Conservation (phyloP, 2,329 filamentous ascomycete genomes). For the Diaporthe batatas region DNA sequence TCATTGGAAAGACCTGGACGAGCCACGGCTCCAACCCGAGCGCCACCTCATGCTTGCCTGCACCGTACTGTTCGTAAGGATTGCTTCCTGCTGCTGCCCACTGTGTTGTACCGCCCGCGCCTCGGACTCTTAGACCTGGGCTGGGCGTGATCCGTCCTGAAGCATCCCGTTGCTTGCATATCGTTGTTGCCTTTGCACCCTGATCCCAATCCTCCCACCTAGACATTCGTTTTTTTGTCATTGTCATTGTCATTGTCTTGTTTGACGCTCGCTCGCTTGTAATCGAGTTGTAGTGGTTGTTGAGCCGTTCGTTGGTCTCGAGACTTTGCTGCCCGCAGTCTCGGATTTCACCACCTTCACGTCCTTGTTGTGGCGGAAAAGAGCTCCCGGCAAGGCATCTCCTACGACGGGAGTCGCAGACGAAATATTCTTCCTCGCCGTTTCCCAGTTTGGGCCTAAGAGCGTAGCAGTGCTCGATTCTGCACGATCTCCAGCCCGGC, state of each 20-base stretch:
- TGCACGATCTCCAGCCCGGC: neutral
- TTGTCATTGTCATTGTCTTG: conserved; percentile 30
- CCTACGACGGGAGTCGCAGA: neutral
- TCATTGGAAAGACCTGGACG: conserved; percentile 16
- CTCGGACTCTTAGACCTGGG: conserved; percentile 26
- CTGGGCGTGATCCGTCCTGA: conserved; percentile 29
- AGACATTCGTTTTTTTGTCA: conserved; percentile 47
- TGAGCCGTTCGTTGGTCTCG: conserved; percentile 17
- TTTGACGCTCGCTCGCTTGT: conserved; percentile 29
- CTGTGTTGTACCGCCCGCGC: conserved; percentile 26
- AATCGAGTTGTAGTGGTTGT: conserved; percentile 31
- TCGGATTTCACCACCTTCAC: neutral
- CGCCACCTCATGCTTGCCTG: conserved; percentile 6
- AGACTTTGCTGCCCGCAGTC: conserved; percentile 11
- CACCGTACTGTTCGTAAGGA: conserved; percentile 15
- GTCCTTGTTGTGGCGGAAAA: conserved; percentile 25
- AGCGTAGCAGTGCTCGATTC: conserved; percentile 17
- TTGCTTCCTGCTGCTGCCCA: neutral
- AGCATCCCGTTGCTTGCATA: conserved; percentile 30
- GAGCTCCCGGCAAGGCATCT: neutral
- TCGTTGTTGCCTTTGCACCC: conserved; percentile 37
- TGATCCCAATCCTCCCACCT: conserved; percentile 39
- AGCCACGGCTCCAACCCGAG: conserved; percentile 33
- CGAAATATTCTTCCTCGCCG: neutral
- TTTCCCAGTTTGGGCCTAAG: neutral